Conservation (phyloP, 2,329 filamentous ascomycete genomes). For the Aureobasidium melanogenum region DNA sequence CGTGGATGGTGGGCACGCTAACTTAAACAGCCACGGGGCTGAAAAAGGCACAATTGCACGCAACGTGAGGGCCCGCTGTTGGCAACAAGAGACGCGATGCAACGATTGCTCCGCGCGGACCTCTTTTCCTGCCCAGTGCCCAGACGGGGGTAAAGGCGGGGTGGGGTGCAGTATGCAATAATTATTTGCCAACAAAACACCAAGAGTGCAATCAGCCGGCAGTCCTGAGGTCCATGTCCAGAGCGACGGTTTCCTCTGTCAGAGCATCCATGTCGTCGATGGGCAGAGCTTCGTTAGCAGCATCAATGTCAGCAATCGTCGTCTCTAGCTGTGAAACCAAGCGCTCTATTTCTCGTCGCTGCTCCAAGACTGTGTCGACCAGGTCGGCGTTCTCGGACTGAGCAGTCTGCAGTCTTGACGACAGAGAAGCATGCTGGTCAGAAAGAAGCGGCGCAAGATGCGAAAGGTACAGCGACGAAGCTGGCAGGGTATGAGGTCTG, state of each 20-base stretch:
- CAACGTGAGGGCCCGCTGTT: background rate
- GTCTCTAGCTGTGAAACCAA: constrained; percentile 47
- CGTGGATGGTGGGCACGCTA: background rate
- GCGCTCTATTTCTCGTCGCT: constrained; percentile 49
- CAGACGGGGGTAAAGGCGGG: constrained; percentile 6
- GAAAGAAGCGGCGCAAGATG: constrained; percentile 50
- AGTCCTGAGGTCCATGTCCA: constrained; percentile 22
- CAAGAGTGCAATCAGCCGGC: constrained; percentile 8
- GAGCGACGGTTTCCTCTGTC: constrained; percentile 22
- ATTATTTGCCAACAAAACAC: background rate
- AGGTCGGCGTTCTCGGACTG: constrained; percentile 46
- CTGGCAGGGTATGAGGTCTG: constrained; percentile 43
- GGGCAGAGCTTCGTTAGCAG: background rate
- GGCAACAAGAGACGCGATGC: constrained; percentile 2
- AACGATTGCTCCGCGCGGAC: constrained; percentile 18
- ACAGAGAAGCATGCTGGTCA: constrained; percentile 41
- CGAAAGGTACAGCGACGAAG: constrained; percentile 48
- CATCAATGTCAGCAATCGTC: constrained; percentile 48
- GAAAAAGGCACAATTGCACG: background rate
- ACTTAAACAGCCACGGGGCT: background rate
- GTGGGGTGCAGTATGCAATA: constrained; percentile 1
- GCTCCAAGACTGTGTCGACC: constrained; percentile 39
- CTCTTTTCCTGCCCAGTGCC: constrained; percentile 10
- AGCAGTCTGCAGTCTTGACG: constrained; percentile 39
- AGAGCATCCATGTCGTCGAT: constrained; percentile 18